A percentile compares a stretch with the other conserved stretches of the same genome.
phyloP scores from a whole-genome alignment of 306 rosid species.

The Albizia julibrissin region DNA sequence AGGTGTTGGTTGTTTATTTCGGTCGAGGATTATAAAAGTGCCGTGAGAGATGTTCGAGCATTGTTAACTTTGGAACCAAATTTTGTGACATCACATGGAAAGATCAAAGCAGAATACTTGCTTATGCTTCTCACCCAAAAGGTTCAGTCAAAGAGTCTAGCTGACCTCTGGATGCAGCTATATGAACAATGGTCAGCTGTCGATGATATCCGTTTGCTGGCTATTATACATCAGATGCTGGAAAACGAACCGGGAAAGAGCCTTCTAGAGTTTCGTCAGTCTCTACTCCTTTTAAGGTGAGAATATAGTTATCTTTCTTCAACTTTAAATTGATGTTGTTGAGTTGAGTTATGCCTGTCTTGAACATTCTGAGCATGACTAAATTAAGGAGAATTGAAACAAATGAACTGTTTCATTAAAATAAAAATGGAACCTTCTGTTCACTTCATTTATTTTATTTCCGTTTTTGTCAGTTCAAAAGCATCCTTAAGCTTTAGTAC shows the following conservation, averaged over 20 bases:
- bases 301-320: background rate
- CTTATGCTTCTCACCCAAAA: conserved; percentile 46
- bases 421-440: background rate
- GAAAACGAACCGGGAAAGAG: conserved; percentile 66
- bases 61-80: conserved; percentile 73
- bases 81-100: conserved; percentile 56
- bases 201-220: conserved; percentile 83
- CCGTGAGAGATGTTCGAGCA: conserved; percentile 67
- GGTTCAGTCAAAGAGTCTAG: conserved; percentile 54
- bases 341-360: background rate
- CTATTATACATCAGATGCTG: conserved; percentile 80
- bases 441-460: background rate
- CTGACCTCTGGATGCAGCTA: conserved; percentile 89
- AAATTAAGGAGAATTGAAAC: background rate
- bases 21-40: conserved; percentile 60
- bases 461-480: background rate
- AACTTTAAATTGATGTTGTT: conserved; percentile 21
- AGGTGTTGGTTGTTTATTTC: conserved; percentile 75
- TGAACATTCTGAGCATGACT: background rate
- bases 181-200: conserved; percentile 82
- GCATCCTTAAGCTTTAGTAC: background rate
- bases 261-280: conserved; percentile 70
- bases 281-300: conserved; percentile 80
- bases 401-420: background rate
- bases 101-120: conserved; percentile 56